Percentiles rank a stretch among this genome's conserved stretches.
Evolutionary conservation across 805 yeast genomes (phyloP).

Genomic region (Pichia gijzeniarum): DNA sequence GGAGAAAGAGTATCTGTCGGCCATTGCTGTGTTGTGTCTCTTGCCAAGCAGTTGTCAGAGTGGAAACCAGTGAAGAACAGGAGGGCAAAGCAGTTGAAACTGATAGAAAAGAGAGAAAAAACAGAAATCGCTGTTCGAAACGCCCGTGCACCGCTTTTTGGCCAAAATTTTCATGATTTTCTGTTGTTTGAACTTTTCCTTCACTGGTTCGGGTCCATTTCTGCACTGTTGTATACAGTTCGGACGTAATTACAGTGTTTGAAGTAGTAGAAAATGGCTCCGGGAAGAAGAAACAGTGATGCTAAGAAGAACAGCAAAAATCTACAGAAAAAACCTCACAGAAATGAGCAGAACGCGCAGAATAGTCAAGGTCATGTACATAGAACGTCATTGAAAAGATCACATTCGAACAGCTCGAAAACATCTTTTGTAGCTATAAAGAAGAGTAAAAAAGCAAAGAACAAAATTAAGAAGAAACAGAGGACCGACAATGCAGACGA

Average conservation of each 20-base stretch:
- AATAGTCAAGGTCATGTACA: too few relatives aligned
- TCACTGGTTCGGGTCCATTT: neutral
- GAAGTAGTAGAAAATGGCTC: too few relatives aligned
- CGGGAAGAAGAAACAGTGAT: neutral
- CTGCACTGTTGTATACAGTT: too few relatives aligned
- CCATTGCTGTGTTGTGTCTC: conserved; percentile 44
- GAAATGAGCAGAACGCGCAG: too few relatives aligned
- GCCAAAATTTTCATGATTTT: neutral
- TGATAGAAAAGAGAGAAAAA: neutral
- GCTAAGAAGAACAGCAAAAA: neutral
- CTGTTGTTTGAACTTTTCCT: too few relatives aligned
- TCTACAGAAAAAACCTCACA: neutral
- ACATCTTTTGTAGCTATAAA: conserved; percentile 1
- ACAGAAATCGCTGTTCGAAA: neutral
- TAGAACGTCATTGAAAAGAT: too few relatives aligned
- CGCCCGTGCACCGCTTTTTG: neutral
- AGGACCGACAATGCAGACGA: neutral
- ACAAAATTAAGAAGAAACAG: conserved; percentile 7
- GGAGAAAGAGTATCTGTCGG: conserved; percentile 96
- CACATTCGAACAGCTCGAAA: neutral
- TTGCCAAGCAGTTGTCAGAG: too few relatives aligned
- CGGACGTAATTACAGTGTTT: too few relatives aligned
- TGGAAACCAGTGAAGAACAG: too few relatives aligned
- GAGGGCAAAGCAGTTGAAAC: neutral
- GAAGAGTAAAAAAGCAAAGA: conserved; percentile 9